A percentile compares a stretch with the other conserved stretches of the same genome.
Conservation (phyloP, 345 rosid species). For the Pistacia integerrima region DNA sequence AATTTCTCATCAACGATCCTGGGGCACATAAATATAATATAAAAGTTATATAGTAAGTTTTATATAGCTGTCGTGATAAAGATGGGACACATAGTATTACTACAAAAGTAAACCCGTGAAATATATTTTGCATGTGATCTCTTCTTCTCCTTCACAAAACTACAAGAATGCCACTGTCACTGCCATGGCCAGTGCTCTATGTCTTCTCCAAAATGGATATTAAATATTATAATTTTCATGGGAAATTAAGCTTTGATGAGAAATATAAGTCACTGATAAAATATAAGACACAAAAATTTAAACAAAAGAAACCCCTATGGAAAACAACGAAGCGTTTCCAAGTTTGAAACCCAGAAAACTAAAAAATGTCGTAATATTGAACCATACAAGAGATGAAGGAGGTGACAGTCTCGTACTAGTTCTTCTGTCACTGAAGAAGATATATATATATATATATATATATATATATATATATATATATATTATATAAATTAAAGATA, state of each 20-base stretch:
- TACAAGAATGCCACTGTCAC: slow-evolving; percentile 21
- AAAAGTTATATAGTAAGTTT: neutral
- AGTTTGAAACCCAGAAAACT: neutral
- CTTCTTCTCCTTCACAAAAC: slow-evolving; percentile 13
- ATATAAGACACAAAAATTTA: neutral
- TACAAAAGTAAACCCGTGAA: slow-evolving; percentile 16
- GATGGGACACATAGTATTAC: slow-evolving; percentile 24
- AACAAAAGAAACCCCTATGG: neutral
- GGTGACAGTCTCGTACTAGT: neutral
- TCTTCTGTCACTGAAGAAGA: neutral
- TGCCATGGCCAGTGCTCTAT: too few species aligned
- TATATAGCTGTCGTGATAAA: slow-evolving; percentile 32
- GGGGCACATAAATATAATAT: neutral
- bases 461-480: too few species aligned
- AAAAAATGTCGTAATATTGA: neutral
- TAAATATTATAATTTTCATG: too few species aligned
- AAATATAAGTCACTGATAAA: neutral
- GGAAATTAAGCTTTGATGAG: neutral
- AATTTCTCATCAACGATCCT: neutral
- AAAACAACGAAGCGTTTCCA: slow-evolving; percentile 9
- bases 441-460: too few species aligned
- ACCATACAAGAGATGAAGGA: slow-evolving; percentile 10
- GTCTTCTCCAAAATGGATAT: too few species aligned
- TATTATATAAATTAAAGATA: too few species aligned
- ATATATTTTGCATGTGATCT: slow-evolving; percentile 24